These are phyloP conservation scores for Amanita fuliginea DNA, from an alignment of 768 basidiomycete genomes.

Conservation along the genomic window DNA sequence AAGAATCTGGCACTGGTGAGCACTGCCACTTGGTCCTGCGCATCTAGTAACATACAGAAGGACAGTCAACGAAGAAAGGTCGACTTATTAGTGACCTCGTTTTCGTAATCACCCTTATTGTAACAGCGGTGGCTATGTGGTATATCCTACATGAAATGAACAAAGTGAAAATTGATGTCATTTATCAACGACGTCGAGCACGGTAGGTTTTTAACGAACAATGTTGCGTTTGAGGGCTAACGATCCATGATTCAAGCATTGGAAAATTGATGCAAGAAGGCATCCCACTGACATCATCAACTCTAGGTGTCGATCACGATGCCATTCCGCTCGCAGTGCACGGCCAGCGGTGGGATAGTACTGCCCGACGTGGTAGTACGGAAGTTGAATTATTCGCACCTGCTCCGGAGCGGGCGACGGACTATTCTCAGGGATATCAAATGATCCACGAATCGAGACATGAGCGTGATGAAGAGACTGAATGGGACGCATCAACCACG, in stretches of 20 bases:
- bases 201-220: slow-evolving; percentile 25
- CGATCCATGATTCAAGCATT: background rate
- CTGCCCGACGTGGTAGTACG: background rate
- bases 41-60: slow-evolving; percentile 11
- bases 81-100: slow-evolving; percentile 62
- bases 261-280: background rate
- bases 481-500: slow-evolving; percentile 3
- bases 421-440: slow-evolving; percentile 1
- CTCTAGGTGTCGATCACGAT: slow-evolving; percentile 3
- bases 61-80: slow-evolving; percentile 31
- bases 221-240: too few relatives aligned
- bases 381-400: slow-evolving; percentile 4
- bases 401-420: background rate
- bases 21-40: background rate
- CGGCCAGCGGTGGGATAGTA: slow-evolving; percentile 1
- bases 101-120: slow-evolving; percentile 51
- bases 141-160: slow-evolving; percentile 71
- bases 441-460: background rate
- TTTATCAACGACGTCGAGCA: slow-evolving; percentile 61
- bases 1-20: slow-evolving; percentile 31
- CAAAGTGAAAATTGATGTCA: slow-evolving; percentile 51
- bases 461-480: slow-evolving; percentile 1
- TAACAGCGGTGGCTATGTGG: slow-evolving; percentile 76
- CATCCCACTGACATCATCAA: background rate
- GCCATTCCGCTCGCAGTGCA: background rate